Conservation (phyloP, 306 rosid genomes). For the Prinsepia uniflora region DNA sequence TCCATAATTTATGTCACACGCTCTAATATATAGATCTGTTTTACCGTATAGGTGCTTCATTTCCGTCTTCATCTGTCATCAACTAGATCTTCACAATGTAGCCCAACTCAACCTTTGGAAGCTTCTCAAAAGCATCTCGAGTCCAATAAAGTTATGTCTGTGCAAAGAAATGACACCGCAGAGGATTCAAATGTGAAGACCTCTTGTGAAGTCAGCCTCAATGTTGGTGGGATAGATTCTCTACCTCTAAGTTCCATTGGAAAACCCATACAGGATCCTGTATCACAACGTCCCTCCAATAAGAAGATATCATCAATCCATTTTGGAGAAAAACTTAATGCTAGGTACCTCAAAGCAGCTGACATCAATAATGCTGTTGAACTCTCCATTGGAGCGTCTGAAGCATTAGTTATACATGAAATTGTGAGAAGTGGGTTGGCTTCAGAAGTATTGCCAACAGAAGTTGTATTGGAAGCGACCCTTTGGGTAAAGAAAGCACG, state of each 20-base stretch:
- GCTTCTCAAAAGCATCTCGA: constrained; percentile 36
- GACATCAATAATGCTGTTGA: constrained; percentile 59
- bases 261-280: constrained; percentile 32
- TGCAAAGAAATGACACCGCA: constrained; percentile 36
- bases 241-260: constrained; percentile 23
- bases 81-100: constrained; percentile 40
- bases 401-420: constrained; percentile 81
- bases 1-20: no score
- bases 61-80: constrained; percentile 65
- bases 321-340: constrained; percentile 30
- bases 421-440: constrained; percentile 38
- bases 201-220: constrained; percentile 15
- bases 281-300: constrained; percentile 28
- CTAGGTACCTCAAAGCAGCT: constrained; percentile 32
- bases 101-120: constrained; percentile 40
- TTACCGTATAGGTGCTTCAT: constrained; percentile 51
- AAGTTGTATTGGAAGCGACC: constrained; percentile 67
- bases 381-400: constrained; percentile 81
- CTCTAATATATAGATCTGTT: constrained; percentile 18
- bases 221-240: constrained; percentile 30
- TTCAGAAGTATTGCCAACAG: constrained; percentile 37
- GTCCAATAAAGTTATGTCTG: constrained; percentile 27
- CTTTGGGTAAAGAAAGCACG: constrained; percentile 73
- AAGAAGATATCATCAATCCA: constrained; percentile 30
- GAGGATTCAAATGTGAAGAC: constrained; percentile 31